A percentile compares a stretch with the other conserved stretches of the same genome.
phyloP scores from a whole-genome alignment of 2,329 filamentous ascomycete species.

The Fusarium scirpi region DNA sequence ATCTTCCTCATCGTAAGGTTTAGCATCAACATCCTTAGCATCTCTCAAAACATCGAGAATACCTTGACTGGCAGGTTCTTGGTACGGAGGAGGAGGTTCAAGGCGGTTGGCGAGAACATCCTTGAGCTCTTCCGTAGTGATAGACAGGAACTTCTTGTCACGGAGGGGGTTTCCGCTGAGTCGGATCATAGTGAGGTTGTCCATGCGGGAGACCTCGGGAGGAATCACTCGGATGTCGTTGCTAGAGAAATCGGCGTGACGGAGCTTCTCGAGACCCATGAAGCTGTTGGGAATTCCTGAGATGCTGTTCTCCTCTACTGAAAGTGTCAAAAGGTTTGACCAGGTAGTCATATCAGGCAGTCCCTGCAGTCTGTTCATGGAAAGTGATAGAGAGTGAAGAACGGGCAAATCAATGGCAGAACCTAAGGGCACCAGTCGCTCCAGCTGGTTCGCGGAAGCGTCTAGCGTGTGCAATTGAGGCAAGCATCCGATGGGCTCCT shows the following conservation, averaged over 20 bases:
- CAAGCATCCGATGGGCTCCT: slow-evolving; percentile 68
- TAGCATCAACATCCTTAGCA: slow-evolving; percentile 27
- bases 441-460: slow-evolving; percentile 80
- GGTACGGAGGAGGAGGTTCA: slow-evolving; percentile 64
- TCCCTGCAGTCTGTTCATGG: slow-evolving; percentile 79
- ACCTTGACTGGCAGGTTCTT: slow-evolving; percentile 47
- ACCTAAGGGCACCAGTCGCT: slow-evolving; percentile 60
- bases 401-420: slow-evolving; percentile 73
- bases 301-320: slow-evolving; percentile 86
- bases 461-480: slow-evolving; percentile 80
- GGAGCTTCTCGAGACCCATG: slow-evolving; percentile 72
- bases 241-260: slow-evolving; percentile 83
- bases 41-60: slow-evolving; percentile 41
- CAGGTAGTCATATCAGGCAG: slow-evolving; percentile 83
- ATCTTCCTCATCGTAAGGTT: slow-evolving; percentile 54
- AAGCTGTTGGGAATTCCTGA: slow-evolving; percentile 82
- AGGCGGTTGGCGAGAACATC: slow-evolving; percentile 75
- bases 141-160: slow-evolving; percentile 86
- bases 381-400: slow-evolving; percentile 80
- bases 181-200: slow-evolving; percentile 77
- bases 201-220: slow-evolving; percentile 82
- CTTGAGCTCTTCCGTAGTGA: slow-evolving; percentile 85
- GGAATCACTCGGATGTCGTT: slow-evolving; percentile 86
- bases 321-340: slow-evolving; percentile 77
- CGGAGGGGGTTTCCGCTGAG: slow-evolving; percentile 90